Evolutionary conservation across 106 monocot genomes (phyloP), one percentile per base, ranked within the genome.

Genomic region (Triglochin maritima): DNA sequence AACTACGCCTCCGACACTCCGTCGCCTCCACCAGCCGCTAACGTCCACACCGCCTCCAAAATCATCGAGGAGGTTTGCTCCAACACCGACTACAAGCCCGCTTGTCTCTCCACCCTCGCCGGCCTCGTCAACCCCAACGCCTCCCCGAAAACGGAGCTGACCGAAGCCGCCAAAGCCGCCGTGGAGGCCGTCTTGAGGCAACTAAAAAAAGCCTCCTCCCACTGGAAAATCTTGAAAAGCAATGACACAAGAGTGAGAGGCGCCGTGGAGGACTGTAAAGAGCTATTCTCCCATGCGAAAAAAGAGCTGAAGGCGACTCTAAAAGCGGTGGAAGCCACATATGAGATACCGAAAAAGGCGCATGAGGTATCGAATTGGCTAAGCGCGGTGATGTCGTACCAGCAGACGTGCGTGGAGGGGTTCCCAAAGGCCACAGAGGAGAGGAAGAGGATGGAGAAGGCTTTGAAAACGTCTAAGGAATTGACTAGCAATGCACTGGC

Each of bases 401-500:
- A 87, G 62, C 78, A 86, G 69, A 94, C 87, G 6, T 94, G 94
- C 81, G 72, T 89, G 12, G 94, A 89, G 10, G 89, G 84, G 0
- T 94, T 94, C 68, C 87, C 94, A 0, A 81, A 85, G 2, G 89
- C 87, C 1, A n/a, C n/a, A n/a, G 79, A 89, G 4, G 17, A 77
- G 50, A 87, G 75, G 89, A 65, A 71, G 4, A 87, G 85, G 67
- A 89, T 94, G 86, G 65, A 81, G 46, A 60, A 72, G 2, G 81
- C 61, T 8, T 75, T 94, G 82, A 81, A 77, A 16, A 9, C 12
- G 4, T 80, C 76, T 8, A 89, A 83, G 75, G 65, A 87, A 60
- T 47, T 94, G 46, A 84, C 94, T 5, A 87, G 85, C 72, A 94
- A 94, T 43, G 86, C 87, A 3, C 70, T 94, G 7, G 94, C 85